Base-by-base conservation (phyloP, 176 grass and related monocot genomes). In the Thinopyrum elongatum region DNA sequence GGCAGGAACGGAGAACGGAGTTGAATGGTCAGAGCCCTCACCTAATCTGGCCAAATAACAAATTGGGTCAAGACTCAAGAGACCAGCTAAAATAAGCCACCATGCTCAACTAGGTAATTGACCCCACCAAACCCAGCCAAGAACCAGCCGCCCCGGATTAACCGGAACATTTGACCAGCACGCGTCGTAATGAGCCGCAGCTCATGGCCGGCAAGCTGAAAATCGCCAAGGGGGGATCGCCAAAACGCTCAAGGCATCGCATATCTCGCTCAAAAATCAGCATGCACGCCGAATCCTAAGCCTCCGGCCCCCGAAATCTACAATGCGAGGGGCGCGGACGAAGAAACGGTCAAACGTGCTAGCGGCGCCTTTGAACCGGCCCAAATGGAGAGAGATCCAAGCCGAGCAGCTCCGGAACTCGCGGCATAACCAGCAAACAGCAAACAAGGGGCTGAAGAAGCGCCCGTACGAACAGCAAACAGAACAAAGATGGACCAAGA, bases 61-160 rank as follows among this genome's bases (percentile, higher is more conserved):
- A 72, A 82, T 28, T 39, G 23, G 79, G 84, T 83, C 79, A 86
- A 86, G 74, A 60, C 79, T 83, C 79, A 86, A 86, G 74, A 60
- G 72, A 59, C 65, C 80, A 83, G 73, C 79, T 83, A 73, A 90
- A 83, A 66, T 63, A 86, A 82, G 80, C 80, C 77, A 57, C 23
- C 84, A 62, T 57, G 42, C 74, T 31, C 84, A 72, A 33, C 84
- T 22, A 38, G 39, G 88, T 51, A 33, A 83, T 86, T 83, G 77
- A 82, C 73, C 65, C 74, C 57, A 83, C 79, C 88, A 82, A 58
- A 86, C 84, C 88, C 68, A 29, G 28, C 73, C 84, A 77, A 36
- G 47, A 53, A 71, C 7, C n/a, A 27, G 23, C 44, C 49, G 16
- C 19, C 29, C 41, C 6, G 51, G 69, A 62, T 35, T 21, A 64